Evolutionary conservation across 2,329 filamentous ascomycete species (phyloP).

Genomic region (Penicillium verrucosum): DNA sequence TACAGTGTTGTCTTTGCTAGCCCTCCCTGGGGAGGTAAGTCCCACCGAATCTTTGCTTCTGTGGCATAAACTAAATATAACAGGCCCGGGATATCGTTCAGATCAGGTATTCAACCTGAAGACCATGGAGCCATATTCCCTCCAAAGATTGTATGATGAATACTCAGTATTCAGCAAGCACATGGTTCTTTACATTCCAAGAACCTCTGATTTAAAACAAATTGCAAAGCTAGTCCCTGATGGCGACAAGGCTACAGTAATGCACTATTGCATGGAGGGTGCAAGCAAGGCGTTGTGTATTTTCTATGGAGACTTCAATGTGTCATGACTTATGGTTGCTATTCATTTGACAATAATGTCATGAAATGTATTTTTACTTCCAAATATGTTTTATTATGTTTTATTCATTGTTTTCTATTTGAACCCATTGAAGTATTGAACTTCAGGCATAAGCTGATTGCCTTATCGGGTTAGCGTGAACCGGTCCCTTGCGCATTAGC

Average conservation of each 20-base stretch:
- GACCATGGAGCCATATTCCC: constrained; percentile 83
- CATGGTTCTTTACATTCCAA: constrained; percentile 75
- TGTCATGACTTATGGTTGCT: constrained; percentile 24
- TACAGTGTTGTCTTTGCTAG: constrained; percentile 66
- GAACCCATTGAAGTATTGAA: not conserved
- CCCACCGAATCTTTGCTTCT: not conserved
- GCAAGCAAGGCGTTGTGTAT: constrained; percentile 73
- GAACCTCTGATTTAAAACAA: constrained; percentile 79
- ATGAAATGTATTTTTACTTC: not conserved
- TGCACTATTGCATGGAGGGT: constrained; percentile 89
- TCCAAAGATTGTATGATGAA: constrained; percentile 60
- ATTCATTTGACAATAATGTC: not conserved
- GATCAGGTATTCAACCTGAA: constrained; percentile 75
- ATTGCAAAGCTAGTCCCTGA: constrained; percentile 57
- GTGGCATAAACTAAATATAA: not conserved
- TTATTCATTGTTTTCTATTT: not conserved
- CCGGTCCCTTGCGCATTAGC: constrained; percentile 7
- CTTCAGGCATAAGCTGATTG: constrained; percentile 18
- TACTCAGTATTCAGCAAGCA: constrained; percentile 55
- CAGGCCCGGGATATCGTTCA: constrained; percentile 61
- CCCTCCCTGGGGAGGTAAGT: constrained; percentile 69
- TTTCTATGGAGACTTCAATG: constrained; percentile 55
- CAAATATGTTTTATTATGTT: not conserved
- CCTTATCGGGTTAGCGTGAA: constrained; percentile 27
- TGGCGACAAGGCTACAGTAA: constrained; percentile 63